phyloP scores from a whole-genome alignment of 768 basidiomycete genomes.

The Suillus plorans region DNA sequence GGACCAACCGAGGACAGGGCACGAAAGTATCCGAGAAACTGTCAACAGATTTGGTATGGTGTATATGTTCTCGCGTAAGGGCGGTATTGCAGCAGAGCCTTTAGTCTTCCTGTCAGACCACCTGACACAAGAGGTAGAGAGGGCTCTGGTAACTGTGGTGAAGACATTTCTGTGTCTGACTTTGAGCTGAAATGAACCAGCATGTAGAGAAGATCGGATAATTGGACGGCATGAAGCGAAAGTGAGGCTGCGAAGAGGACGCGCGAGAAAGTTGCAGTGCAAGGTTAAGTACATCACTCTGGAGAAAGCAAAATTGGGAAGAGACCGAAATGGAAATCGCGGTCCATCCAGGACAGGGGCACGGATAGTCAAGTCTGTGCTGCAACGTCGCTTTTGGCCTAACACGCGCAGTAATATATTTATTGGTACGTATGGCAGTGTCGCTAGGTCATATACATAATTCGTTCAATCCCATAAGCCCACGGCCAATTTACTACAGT shows the following conservation, averaged over 20 bases:
- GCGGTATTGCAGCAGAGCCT: constrained; percentile 25
- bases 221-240: neutral
- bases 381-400: neutral
- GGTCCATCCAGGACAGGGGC: neutral
- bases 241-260: neutral
- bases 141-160: neutral
- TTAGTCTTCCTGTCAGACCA: constrained; percentile 8
- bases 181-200: neutral
- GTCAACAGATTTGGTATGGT: constrained; percentile 93
- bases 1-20: constrained; percentile 90
- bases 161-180: neutral
- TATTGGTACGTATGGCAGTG: neutral
- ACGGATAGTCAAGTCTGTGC: neutral
- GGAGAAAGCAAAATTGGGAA: neutral
- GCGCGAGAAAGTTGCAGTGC: neutral
- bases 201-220: no score
- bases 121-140: constrained; percentile 1
- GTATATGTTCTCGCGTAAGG: constrained; percentile 84
- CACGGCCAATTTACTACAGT: neutral
- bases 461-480: neutral
- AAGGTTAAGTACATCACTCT: neutral
- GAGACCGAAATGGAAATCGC: constrained; percentile 1
- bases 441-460: neutral
- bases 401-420: neutral
- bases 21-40: constrained; percentile 80